Conservation (phyloP, 2,329 filamentous ascomycete genomes). For the Pseudocercospora vitis region DNA sequence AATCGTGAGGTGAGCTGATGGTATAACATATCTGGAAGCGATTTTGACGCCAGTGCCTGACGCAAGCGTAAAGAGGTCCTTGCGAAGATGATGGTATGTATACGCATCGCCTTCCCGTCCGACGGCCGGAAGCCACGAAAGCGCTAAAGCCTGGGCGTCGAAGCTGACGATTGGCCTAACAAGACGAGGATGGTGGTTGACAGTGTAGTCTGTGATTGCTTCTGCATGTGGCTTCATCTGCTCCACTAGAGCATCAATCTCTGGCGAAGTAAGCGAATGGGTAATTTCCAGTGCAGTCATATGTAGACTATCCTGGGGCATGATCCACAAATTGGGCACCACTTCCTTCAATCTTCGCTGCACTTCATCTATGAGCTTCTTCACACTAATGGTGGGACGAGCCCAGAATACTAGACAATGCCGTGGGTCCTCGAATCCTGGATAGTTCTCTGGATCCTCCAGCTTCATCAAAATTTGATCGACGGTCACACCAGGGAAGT, state of each 20-base stretch:
- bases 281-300: constrained; percentile 81
- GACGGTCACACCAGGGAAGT: constrained; percentile 69
- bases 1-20: constrained; percentile 85
- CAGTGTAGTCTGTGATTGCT: constrained; percentile 65
- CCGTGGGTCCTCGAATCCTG: constrained; percentile 70
- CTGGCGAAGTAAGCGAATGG: constrained; percentile 70
- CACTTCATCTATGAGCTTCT: constrained; percentile 65
- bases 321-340: constrained; percentile 83
- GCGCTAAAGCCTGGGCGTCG: constrained; percentile 78
- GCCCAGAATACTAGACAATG: constrained; percentile 83
- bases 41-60: constrained; percentile 64
- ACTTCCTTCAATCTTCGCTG: constrained; percentile 64
- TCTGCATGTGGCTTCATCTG: constrained; percentile 58
- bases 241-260: constrained; percentile 65
- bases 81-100: constrained; percentile 86
- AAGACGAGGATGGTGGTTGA: constrained; percentile 67
- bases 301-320: constrained; percentile 76
- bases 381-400: constrained; percentile 71
- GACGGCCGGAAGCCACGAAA: constrained; percentile 81
- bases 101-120: constrained; percentile 68
- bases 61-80: constrained; percentile 69
- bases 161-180: constrained; percentile 81
- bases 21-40: constrained; percentile 79
- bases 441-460: constrained; percentile 62
- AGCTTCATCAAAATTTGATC: constrained; percentile 75